Conservation (phyloP, 192 early-diverging fungal species). For the Powellomyces hirtus region DNA sequence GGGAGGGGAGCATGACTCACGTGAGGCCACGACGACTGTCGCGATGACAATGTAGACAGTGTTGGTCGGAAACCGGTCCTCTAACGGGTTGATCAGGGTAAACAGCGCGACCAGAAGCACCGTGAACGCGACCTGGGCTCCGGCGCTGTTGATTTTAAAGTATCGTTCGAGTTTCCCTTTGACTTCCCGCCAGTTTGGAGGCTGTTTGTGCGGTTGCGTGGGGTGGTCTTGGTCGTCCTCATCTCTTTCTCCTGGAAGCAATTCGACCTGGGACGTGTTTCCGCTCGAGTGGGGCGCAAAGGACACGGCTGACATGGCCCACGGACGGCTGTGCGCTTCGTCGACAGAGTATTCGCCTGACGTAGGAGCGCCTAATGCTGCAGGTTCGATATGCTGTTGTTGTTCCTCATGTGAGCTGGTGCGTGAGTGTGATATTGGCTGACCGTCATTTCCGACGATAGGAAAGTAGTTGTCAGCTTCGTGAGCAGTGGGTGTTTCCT, state of each 20-base stretch:
- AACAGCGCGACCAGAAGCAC: slow-evolving; percentile 12
- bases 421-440: no score
- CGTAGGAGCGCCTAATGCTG: no score
- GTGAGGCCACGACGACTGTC: slow-evolving; percentile 11
- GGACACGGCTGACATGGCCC: background rate
- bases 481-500: background rate
- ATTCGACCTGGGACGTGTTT: background rate
- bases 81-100: slow-evolving; percentile 20
- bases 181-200: slow-evolving; percentile 7
- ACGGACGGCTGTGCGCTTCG: no score
- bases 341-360: no score
- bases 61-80: slow-evolving; percentile 9
- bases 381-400: no score
- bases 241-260: background rate
- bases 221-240: background rate
- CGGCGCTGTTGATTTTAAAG: slow-evolving; percentile 23
- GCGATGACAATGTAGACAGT: slow-evolving; percentile 18
- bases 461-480: background rate
- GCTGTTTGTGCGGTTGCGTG: background rate
- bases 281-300: background rate
- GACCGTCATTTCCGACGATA: no score
- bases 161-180: background rate
- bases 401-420: no score
- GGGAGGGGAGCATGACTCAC: slow-evolving; percentile 12
- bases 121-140: slow-evolving; percentile 19